phyloP scores from a whole-genome alignment of 1,284 basidiomycete species.

The Amylostereum areolatum region DNA sequence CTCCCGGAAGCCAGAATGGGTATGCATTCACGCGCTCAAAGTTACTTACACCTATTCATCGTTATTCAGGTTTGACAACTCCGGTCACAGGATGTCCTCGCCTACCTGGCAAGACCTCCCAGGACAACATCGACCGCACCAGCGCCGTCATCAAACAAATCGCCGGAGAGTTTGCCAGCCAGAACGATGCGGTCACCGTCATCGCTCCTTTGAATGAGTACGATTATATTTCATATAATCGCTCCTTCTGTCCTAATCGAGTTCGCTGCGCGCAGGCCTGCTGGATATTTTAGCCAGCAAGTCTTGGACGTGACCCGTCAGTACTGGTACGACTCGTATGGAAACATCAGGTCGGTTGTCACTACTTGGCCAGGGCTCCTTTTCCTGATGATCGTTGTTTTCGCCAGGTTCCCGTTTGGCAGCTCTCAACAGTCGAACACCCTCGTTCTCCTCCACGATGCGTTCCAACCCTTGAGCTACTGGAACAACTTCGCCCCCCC shows the following conservation, averaged over 20 bases:
- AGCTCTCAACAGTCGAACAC: constrained; percentile 52
- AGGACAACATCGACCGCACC: constrained; percentile 66
- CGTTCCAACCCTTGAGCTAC: constrained; percentile 72
- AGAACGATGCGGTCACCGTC: constrained; percentile 53
- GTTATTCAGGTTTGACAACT: constrained; percentile 72
- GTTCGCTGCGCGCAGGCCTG: constrained; percentile 49
- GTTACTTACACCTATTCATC: not conserved
- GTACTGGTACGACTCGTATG: constrained; percentile 72
- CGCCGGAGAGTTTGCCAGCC: constrained; percentile 52
- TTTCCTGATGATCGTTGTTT: constrained; percentile 17
- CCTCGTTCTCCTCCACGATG: constrained; percentile 77
- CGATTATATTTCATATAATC: constrained; percentile 18
- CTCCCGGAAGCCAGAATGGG: constrained; percentile 82
- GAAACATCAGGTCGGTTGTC: constrained; percentile 58
- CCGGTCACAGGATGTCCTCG: constrained; percentile 59
- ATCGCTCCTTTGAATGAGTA: constrained; percentile 79
- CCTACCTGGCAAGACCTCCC: constrained; percentile 72
- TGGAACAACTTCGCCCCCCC: constrained; percentile 69
- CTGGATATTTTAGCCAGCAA: constrained; percentile 56
- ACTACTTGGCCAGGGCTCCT: constrained; percentile 15
- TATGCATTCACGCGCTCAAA: constrained; percentile 22
- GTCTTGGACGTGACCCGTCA: constrained; percentile 56
- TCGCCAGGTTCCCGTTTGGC: constrained; percentile 52
- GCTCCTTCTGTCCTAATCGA: not conserved
- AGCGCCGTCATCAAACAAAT: constrained; percentile 63